phyloP scores from a whole-genome alignment of 129 eudicot genomes.

The Scalesia atractyloides region DNA sequence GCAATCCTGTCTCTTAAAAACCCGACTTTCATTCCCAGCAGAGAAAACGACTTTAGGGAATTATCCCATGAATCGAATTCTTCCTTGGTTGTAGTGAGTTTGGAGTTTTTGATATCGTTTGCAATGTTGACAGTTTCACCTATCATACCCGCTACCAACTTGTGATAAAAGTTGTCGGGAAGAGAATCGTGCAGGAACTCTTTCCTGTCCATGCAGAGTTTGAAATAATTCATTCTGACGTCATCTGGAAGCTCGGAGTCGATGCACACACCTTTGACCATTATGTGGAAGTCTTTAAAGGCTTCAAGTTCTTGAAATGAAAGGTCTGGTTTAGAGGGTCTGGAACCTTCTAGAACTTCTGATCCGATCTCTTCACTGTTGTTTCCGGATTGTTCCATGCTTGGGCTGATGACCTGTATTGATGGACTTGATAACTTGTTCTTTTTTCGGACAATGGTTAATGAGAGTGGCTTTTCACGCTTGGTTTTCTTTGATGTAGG shows the following conservation, averaged over 20 bases:
- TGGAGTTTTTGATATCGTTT: slow-evolving; percentile 43
- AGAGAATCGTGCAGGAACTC: slow-evolving; percentile 28
- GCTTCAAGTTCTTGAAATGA: slow-evolving; percentile 7
- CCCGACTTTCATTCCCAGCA: slow-evolving; percentile 65
- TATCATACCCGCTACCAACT: slow-evolving; percentile 38
- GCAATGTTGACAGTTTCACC: slow-evolving; percentile 30
- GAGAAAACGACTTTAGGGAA: slow-evolving; percentile 56
- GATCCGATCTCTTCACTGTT: slow-evolving; percentile 27
- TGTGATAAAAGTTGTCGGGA: slow-evolving; percentile 2
- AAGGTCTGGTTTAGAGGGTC: background rate
- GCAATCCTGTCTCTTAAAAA: slow-evolving; percentile 49
- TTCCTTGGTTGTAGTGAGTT: slow-evolving; percentile 44
- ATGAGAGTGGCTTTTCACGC: slow-evolving; percentile 17
- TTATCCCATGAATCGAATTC: slow-evolving; percentile 65
- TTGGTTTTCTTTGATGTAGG: slow-evolving; percentile 19
- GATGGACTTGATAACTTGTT: slow-evolving; percentile 12
- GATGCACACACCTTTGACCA: slow-evolving; percentile 24
- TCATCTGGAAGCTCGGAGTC: slow-evolving; percentile 38
- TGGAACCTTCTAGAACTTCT: slow-evolving; percentile 23
- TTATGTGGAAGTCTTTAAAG: slow-evolving; percentile 29
- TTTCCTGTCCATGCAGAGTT: slow-evolving; percentile 37
- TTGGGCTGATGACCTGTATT: background rate
- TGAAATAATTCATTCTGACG: slow-evolving; percentile 26
- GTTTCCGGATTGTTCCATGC: slow-evolving; percentile 28
- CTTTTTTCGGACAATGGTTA: slow-evolving; percentile 1